Evolutionary conservation across 1,284 basidiomycete genomes (phyloP).

Genomic region (Pyrrhoderma noxium): DNA sequence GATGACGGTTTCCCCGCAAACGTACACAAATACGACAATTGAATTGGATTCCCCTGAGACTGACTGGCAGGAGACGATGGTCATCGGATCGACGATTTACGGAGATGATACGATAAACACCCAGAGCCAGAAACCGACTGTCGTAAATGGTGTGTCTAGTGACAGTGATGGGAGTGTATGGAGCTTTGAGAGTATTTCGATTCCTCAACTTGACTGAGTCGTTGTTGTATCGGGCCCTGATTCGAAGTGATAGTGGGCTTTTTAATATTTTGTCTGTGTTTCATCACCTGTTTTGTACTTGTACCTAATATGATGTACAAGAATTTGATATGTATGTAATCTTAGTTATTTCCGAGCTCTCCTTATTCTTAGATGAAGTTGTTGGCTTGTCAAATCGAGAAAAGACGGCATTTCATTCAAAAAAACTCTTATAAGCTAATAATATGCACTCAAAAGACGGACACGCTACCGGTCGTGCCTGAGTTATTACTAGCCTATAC

Average conservation of each 20-base stretch:
- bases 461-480: too few relatives aligned
- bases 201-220: constrained; percentile 4
- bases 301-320: neutral
- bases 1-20: constrained; percentile 12
- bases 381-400: too few relatives aligned
- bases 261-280: too few relatives aligned
- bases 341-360: too few relatives aligned
- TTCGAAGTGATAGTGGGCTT: neutral
- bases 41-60: constrained; percentile 10
- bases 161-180: constrained; percentile 12
- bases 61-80: constrained; percentile 7
- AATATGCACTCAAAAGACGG: neutral
- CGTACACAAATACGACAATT: constrained; percentile 17
- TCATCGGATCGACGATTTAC: constrained; percentile 10
- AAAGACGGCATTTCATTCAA: too few relatives aligned
- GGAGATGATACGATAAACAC: constrained; percentile 6
- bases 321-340: constrained; percentile 1
- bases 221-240: neutral
- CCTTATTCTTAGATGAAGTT: too few relatives aligned
- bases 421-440: too few relatives aligned
- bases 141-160: constrained; percentile 9
- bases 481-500: too few relatives aligned
- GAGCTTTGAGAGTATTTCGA: constrained; percentile 10
- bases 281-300: neutral
- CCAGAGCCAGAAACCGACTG: constrained; percentile 1